Evolutionary conservation across 176 grass and related monocot species (phyloP).

Genomic region (Zoysia japonica): DNA sequence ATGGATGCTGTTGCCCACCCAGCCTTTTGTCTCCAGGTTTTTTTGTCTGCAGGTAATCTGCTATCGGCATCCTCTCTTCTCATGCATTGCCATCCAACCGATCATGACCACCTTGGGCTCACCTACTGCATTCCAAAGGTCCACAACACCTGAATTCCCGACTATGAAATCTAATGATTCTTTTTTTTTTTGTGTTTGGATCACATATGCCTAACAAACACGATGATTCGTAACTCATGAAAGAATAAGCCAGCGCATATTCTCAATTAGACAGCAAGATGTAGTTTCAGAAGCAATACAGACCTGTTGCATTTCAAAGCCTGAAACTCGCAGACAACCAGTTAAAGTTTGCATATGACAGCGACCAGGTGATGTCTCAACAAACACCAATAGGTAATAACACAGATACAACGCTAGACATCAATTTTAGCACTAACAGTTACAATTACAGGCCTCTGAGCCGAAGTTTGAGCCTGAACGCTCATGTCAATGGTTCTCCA

Average conservation of each 20-base stretch:
- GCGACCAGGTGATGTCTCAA: background rate
- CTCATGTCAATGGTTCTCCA: constrained; percentile 22
- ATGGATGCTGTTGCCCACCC: too few species aligned
- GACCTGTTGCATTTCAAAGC: background rate
- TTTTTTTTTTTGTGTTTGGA: background rate
- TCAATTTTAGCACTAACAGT: constrained; percentile 23
- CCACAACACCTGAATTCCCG: background rate
- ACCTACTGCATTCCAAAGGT: too few species aligned
- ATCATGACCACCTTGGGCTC: too few species aligned
- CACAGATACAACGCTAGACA: constrained; percentile 10
- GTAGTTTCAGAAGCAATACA: background rate
- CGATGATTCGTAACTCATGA: too few species aligned
- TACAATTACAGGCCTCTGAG: constrained; percentile 20
- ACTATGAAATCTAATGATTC: background rate
- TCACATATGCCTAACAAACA: background rate
- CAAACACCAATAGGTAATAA: background rate
- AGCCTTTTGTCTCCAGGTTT: too few species aligned
- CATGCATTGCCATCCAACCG: too few species aligned
- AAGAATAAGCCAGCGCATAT: background rate
- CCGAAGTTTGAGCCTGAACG: constrained; percentile 21
- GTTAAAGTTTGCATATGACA: background rate
- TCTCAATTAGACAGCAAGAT: background rate
- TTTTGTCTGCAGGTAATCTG: too few species aligned
- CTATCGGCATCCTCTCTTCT: too few species aligned
- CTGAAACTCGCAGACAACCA: background rate